Percentiles rank a stretch among this genome's conserved stretches.
phyloP scores from a whole-genome alignment of 176 grass and related monocot genomes.

The Leersia perrieri region DNA sequence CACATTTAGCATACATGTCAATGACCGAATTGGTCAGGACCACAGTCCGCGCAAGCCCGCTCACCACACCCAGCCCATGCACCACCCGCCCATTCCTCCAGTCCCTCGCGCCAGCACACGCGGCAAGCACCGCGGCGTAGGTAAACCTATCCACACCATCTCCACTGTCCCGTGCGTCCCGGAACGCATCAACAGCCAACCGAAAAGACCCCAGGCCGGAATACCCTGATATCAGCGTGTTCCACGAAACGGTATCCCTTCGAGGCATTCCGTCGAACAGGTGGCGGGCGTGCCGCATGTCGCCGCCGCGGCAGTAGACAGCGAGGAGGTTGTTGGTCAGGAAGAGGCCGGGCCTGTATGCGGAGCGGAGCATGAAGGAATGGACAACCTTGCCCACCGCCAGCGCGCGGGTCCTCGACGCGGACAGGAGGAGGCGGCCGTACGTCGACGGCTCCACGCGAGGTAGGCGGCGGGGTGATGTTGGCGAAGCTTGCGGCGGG shows the following conservation, averaged over 20 bases:
- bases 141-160: conserved; percentile 41
- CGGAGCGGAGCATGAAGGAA: conserved; percentile 68
- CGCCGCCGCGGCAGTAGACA: conserved; percentile 36
- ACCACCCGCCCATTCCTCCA: conserved; percentile 31
- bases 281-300: conserved; percentile 33
- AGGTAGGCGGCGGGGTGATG: neutral
- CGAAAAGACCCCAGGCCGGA: conserved; percentile 1
- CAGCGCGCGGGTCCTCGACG: conserved; percentile 44
- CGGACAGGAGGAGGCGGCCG: conserved; percentile 36
- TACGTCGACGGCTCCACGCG: conserved; percentile 39
- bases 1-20: conserved; percentile 72
- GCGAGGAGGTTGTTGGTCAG: conserved; percentile 56
- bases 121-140: conserved; percentile 39
- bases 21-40: conserved; percentile 74
- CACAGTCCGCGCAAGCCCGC: conserved; percentile 32
- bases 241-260: conserved; percentile 61
- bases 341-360: conserved; percentile 36
- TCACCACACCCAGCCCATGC: conserved; percentile 59
- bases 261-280: conserved; percentile 63
- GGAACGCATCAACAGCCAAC: conserved; percentile 45
- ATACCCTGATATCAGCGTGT: conserved; percentile 53
- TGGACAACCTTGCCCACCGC: conserved; percentile 44
- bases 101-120: conserved; percentile 27
- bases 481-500: neutral
- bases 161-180: conserved; percentile 12